Percentiles rank a stretch among this genome's conserved stretches.
Evolutionary conservation across 2,329 filamentous ascomycete genomes (phyloP).

Genomic region (Sporothrix inflata): DNA sequence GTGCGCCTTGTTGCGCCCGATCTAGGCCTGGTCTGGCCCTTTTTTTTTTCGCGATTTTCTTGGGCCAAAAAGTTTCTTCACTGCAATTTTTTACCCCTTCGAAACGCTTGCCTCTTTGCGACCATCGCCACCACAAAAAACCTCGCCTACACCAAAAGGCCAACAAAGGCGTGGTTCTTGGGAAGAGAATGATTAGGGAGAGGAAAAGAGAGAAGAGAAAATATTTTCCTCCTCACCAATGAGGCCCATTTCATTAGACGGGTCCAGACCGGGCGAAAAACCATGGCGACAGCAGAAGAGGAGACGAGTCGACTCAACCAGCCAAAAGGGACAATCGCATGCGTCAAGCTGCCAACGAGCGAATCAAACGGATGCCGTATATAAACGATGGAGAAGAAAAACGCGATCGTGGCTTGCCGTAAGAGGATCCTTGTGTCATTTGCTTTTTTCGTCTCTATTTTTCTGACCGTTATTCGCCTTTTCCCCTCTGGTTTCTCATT

Average conservation of each 20-base stretch:
- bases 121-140: constrained; percentile 12
- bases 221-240: constrained; percentile 3
- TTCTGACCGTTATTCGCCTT: neutral
- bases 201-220: neutral
- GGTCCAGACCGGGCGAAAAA: constrained; percentile 21
- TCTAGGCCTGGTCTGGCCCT: neutral
- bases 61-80: neutral
- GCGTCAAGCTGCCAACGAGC: neutral
- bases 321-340: neutral
- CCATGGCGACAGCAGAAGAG: neutral
- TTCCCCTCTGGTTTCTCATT: neutral
- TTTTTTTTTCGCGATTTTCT: neutral
- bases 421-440: neutral
- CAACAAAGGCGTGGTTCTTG: neutral
- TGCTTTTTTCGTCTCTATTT: neutral
- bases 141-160: neutral
- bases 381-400: neutral
- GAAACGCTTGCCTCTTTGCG: constrained; percentile 9
- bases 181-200: neutral
- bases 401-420: neutral
- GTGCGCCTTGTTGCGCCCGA: neutral
- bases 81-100: constrained; percentile 8
- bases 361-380: constrained; percentile 15
- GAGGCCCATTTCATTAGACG: neutral
- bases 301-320: neutral